Evolutionary conservation across 2,329 filamentous ascomycete species (phyloP).

Genomic region (Nannizziopsis arthrosporioides): DNA sequence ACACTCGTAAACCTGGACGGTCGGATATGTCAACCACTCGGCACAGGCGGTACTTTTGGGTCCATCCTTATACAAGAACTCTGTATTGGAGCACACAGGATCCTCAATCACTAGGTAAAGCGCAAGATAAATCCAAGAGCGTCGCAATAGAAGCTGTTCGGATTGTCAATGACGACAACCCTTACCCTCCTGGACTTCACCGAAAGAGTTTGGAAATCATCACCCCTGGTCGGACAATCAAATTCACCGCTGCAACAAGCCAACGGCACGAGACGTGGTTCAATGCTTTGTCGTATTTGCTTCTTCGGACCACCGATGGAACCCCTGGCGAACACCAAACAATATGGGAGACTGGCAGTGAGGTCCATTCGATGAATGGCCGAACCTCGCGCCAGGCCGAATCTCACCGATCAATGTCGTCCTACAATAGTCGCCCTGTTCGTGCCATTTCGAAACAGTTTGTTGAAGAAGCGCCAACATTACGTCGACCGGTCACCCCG

Average conservation of each 20-base stretch:
- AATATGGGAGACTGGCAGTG: constrained; percentile 51
- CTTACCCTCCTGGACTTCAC: constrained; percentile 86
- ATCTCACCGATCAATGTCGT: constrained; percentile 55
- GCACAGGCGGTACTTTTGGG: constrained; percentile 96
- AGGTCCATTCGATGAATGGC: constrained; percentile 65
- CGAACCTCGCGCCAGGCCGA: constrained; percentile 44
- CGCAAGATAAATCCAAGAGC: constrained; percentile 73
- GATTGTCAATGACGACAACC: constrained; percentile 88
- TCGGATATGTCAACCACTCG: constrained; percentile 73
- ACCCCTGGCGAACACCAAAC: constrained; percentile 42
- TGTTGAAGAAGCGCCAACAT: constrained; percentile 29
- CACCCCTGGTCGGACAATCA: constrained; percentile 76
- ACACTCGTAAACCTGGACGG: constrained; percentile 87
- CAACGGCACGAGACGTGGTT: constrained; percentile 98
- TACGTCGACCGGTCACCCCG: constrained; percentile 28
- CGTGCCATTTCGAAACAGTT: constrained; percentile 51
- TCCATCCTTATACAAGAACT: constrained; percentile 92
- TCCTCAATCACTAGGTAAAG: constrained; percentile 64
- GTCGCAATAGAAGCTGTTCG: constrained; percentile 86
- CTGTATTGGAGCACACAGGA: constrained; percentile 94
- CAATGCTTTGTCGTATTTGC: constrained; percentile 86
- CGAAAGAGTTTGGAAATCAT: constrained; percentile 85
- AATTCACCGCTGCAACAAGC: constrained; percentile 87
- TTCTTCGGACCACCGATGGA: constrained; percentile 58
- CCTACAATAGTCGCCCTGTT: constrained; percentile 64